phyloP scores from a whole-genome alignment of 805 yeast genomes.

The Lipomyces japonicus region DNA sequence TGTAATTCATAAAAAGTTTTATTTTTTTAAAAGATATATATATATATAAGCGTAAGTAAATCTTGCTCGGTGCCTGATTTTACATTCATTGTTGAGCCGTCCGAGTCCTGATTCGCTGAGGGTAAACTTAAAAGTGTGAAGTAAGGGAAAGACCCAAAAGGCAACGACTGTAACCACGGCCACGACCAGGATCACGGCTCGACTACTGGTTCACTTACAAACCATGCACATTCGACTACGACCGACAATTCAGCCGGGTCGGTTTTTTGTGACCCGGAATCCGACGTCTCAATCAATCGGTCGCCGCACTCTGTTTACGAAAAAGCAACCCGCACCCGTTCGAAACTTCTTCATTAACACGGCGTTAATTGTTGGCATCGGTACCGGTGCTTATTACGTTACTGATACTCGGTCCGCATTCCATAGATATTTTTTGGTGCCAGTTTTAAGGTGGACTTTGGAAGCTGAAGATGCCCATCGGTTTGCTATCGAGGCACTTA shows the following conservation, averaged over 20 bases:
- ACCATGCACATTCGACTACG: background rate
- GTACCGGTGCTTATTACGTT: slow-evolving; percentile 49
- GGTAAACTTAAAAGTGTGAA: too few relatives aligned
- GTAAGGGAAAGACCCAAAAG: too few relatives aligned
- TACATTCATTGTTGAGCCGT: too few relatives aligned
- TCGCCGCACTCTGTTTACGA: slow-evolving; percentile 6
- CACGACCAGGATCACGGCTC: too few relatives aligned
- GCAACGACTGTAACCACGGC: too few relatives aligned
- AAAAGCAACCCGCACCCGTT: slow-evolving; percentile 17
- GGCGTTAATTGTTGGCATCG: slow-evolving; percentile 20
- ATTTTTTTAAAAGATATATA: background rate
- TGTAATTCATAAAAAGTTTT: slow-evolving; percentile 11
- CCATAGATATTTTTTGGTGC: slow-evolving; percentile 78
- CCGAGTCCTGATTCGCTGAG: too few relatives aligned
- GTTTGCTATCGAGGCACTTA: slow-evolving; percentile 66
- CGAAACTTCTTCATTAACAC: slow-evolving; percentile 25
- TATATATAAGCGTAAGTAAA: slow-evolving; percentile 1
- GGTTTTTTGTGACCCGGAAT: too few relatives aligned
- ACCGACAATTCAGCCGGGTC: background rate
- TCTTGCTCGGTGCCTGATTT: too few relatives aligned
- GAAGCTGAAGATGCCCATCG: slow-evolving; percentile 86
- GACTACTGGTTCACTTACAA: background rate
- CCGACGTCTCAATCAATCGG: background rate
- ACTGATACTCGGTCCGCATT: slow-evolving; percentile 77
- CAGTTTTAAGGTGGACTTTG: slow-evolving; percentile 61